phyloP scores from a whole-genome alignment of 306 rosid genomes.

The Cyamopsis tetragonoloba region DNA sequence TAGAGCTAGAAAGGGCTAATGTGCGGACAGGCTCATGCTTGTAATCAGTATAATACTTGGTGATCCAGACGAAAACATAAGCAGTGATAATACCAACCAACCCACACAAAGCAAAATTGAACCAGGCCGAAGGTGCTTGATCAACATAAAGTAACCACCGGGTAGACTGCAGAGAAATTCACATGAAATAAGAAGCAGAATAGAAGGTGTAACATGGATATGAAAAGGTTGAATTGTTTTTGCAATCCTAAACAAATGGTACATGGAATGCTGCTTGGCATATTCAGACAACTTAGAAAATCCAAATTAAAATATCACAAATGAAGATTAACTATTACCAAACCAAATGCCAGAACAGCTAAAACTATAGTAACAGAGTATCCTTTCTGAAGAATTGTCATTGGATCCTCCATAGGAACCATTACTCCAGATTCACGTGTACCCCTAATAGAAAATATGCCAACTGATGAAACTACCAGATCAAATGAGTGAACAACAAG shows the following conservation, averaged over 20 bases:
- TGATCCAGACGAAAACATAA: conserved; percentile 79
- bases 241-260: conserved; percentile 8
- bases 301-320: conserved; percentile 16
- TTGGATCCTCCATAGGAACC: conserved; percentile 85
- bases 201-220: background rate
- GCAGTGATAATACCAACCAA: conserved; percentile 96
- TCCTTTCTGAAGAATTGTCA: conserved; percentile 94
- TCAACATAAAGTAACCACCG: conserved; percentile 94
- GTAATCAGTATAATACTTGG: conserved; percentile 95
- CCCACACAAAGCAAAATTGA: conserved; percentile 95
- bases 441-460: conserved; percentile 88
- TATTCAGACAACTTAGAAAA: conserved; percentile 11
- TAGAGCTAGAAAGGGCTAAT: conserved; percentile 88
- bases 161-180: conserved; percentile 66
- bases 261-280: background rate
- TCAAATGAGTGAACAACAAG: conserved; percentile 97
- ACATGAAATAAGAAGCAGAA: conserved; percentile 24
- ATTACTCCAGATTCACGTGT: conserved; percentile 74
- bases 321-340: conserved; percentile 59
- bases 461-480: conserved; percentile 82
- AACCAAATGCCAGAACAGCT: conserved; percentile 86
- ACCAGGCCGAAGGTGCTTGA: conserved; percentile 99
- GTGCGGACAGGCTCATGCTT: conserved; percentile 96
- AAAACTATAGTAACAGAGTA: conserved; percentile 80
- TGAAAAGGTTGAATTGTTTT: conserved; percentile 15